Evolutionary conservation across 345 rosid species (phyloP), one percentile per base, ranked within the genome.

Genomic region (Corchorus olitorius): DNA sequence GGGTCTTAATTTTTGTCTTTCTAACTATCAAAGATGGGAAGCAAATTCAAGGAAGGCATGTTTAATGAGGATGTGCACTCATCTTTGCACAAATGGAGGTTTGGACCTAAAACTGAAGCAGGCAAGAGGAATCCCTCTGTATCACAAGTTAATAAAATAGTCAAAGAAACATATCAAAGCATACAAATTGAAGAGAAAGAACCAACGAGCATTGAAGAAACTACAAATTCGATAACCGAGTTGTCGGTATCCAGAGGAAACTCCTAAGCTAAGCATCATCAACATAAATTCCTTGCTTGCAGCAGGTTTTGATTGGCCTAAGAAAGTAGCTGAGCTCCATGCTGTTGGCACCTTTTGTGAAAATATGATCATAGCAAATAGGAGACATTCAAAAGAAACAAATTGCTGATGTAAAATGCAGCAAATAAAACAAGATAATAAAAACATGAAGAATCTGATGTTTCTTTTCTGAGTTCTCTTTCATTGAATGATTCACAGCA

Each of bases 11-110:
- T 19, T 59, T 45, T 20, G n/a, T 16, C 3, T 48, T 45, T 19
- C 8, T 6, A 5, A 7, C 4, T 20, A 43, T 66, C 15, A 70
- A 66, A 92, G 96, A 91, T 95, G 99, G 97, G 99, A 3, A 87
- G 87, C 80, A 72, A 22, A 55, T 90, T 86, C 83, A 93, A 88
- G 83, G 46, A 61, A 80, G 87, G 87, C 34, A 79, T 92, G 27
- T 89, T 91, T 58, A 60, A 77, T 14, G 82, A 78, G 0, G 4
- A 52, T 7, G 48, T 85, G 74, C 82, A 81, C 5, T 59, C 52
- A 6, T 5, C 52, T 35, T 0, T 94, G 1, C 75, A 16, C 4
- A 76, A 2, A 2, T 90, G 92, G 94, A 53, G 16, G 39, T 2
- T 27, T 22, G 52, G 48, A 72, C 65, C 7, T 61, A 75, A 9